Conservation (phyloP, 163 green algal genomes). For the Trebouxia gelatinosa region DNA sequence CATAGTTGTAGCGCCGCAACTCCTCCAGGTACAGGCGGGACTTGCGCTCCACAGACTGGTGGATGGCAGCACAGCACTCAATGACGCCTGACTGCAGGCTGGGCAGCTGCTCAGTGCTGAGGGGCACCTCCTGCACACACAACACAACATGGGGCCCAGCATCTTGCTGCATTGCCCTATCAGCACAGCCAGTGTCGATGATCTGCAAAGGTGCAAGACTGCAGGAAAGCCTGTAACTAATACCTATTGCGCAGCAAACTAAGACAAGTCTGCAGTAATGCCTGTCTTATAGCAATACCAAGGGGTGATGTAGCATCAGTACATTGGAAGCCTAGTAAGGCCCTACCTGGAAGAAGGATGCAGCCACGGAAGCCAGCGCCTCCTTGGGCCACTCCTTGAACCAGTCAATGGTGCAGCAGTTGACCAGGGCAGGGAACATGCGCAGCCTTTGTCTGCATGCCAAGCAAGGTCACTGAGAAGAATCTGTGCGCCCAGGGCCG, state of each 20-base stretch:
- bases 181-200: neutral
- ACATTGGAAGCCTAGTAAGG: too few species aligned
- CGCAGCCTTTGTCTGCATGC: slow-evolving; percentile 61
- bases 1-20: slow-evolving; percentile 74
- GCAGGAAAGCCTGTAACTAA: neutral
- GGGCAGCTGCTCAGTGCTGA: slow-evolving; percentile 34
- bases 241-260: too few species aligned
- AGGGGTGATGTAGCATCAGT: slow-evolving; percentile 8
- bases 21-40: slow-evolving; percentile 68
- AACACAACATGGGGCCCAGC: neutral
- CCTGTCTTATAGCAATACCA: too few species aligned
- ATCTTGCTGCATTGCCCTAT: neutral
- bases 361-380: slow-evolving; percentile 67
- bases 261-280: too few species aligned
- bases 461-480: neutral
- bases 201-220: neutral
- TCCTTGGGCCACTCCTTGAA: slow-evolving; percentile 81
- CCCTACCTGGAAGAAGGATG: slow-evolving; percentile 51
- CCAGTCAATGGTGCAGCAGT: slow-evolving; percentile 90
- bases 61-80: slow-evolving; percentile 64
- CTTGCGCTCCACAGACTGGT: slow-evolving; percentile 72
- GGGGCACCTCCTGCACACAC: slow-evolving; percentile 44
- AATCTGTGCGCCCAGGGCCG: neutral
- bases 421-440: slow-evolving; percentile 88
- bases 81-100: slow-evolving; percentile 58